Evolutionary conservation across 208 protist species (phyloP).

Genomic region (Wallacemonas sp.): DNA sequence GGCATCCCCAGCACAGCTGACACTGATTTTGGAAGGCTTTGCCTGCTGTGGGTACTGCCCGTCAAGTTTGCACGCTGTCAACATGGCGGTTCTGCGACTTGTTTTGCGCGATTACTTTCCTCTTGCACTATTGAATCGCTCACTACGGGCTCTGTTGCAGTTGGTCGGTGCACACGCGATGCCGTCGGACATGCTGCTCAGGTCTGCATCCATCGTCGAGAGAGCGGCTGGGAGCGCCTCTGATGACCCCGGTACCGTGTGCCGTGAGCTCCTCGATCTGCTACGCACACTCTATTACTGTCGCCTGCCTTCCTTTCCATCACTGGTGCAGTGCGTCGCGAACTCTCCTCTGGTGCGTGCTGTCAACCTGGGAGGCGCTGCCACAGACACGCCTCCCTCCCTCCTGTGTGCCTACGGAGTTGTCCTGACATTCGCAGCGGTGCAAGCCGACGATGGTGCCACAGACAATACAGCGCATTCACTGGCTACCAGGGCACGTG

Average conservation of each 20-base stretch:
- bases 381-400: background rate
- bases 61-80: constrained; percentile 48
- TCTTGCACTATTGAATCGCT: constrained; percentile 25
- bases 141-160: constrained; percentile 40
- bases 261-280: background rate
- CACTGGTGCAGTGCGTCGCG: constrained; percentile 16
- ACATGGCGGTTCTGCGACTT: constrained; percentile 67
- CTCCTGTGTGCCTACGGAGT: constrained; percentile 17
- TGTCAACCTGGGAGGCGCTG: too few relatives aligned
- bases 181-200: constrained; percentile 45
- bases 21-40: constrained; percentile 62
- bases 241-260: background rate
- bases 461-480: constrained; percentile 14
- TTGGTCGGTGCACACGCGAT: constrained; percentile 32
- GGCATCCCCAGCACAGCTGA: constrained; percentile 25
- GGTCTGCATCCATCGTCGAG: constrained; percentile 11
- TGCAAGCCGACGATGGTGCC: background rate
- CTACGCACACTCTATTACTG: constrained; percentile 18
- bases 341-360: background rate
- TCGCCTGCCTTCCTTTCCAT: constrained; percentile 26
- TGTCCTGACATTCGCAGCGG: constrained; percentile 31
- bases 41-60: constrained; percentile 56
- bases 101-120: constrained; percentile 29
- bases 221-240: background rate
- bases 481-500: background rate